Evolutionary conservation across 257 asterid genomes (phyloP), one percentile per base, ranked within the genome.

Genomic region (Salvia rosmarinus): DNA sequence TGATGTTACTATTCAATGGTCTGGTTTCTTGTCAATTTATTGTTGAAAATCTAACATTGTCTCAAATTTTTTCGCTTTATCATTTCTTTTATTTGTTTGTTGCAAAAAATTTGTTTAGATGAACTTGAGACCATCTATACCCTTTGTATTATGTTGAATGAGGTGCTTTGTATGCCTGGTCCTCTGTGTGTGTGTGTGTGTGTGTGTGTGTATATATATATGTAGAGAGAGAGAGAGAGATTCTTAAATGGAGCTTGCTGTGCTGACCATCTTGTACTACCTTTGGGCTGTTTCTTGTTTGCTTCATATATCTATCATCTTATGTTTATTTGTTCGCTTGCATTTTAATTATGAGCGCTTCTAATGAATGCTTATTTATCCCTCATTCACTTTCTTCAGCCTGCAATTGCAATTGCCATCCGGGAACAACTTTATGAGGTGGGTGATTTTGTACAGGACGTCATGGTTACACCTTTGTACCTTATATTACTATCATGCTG

Each of bases 371-470:
- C 50, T 25, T 50, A 37, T 58, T 81, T 63, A 79, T 50, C 69
- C 32, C 49, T 16, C 56, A 62, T 81, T 76, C 39, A 50, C 54
- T 68, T 84, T 82, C 57, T 64, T 75, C 91, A 94, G 99, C 99
- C 98, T 72, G 96, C 98, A 64, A 73, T 94, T 81, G 93, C 99
- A 67, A 82, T 91, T 83, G 87, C 99, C 61, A 94, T 94, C 57
- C 75, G 99, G 70, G 99, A 94, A 80, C 96, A 94, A 75, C 91
- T 94, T 25, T 94, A 89, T 52, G 98, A 94, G 97, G 99, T 94
- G 78, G 80, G 85, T 55, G 17, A 55, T 59, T 63, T 51, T 80
- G n/a, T 63, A 46, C 34, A 9, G 32, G 74, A 82, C 43, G 20
- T 10, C 55, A 37, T 64, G 43, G 50, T 73, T 25, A 43, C 28